Evolutionary conservation across 306 rosid species (phyloP), one percentile per base, ranked within the genome.

Genomic region (Medicago arabica): DNA sequence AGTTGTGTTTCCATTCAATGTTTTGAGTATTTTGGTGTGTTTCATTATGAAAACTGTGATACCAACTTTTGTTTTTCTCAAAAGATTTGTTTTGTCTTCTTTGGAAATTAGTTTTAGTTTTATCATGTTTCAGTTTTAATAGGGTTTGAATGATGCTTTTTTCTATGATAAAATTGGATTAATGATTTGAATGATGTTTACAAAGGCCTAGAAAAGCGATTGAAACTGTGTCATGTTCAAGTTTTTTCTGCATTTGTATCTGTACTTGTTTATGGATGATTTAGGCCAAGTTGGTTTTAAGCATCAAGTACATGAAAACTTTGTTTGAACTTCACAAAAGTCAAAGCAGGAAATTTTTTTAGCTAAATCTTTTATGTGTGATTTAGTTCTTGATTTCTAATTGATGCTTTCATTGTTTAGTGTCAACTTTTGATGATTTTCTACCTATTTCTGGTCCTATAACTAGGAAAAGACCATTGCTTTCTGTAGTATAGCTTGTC

Each of bases 321-420:
- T 54, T 46, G 11, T 72, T 67, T 54, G 15, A 43, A 23, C 58
- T 61, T 55, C 55, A 75, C 46, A 31, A 51, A 61, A 74, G 71
- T 76, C 78, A 71, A 71, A 71, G 62, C 47, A 55, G 44, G 59
- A 70, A 39, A 17, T 47, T 12, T 23, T 51, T 51, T 74, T 53
- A 40, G 31, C 16, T 57, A 38, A 38, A 69, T 23, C 16, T 46
- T 69, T 9, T 47, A 57, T 66, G 65, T 58, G 14, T 25, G 74
- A 69, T 81, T 75, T 69, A 77, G 76, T 74, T 77, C 43, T 72
- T 71, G 46, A 18, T 78, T 74, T 65, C 47, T 62, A 31, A n/a
- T 59, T 13, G 23, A 7, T 43, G 61, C 68, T 59, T 65, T 77
- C 79, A 58, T 79, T 77, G 19, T 18, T 59, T 66, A 18, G 16